Evolutionary conservation across 225 moss, liverwort and hornwort species (phyloP), one percentile per base, ranked within the genome.

Genomic region (Physcomitrellopsis africana): DNA sequence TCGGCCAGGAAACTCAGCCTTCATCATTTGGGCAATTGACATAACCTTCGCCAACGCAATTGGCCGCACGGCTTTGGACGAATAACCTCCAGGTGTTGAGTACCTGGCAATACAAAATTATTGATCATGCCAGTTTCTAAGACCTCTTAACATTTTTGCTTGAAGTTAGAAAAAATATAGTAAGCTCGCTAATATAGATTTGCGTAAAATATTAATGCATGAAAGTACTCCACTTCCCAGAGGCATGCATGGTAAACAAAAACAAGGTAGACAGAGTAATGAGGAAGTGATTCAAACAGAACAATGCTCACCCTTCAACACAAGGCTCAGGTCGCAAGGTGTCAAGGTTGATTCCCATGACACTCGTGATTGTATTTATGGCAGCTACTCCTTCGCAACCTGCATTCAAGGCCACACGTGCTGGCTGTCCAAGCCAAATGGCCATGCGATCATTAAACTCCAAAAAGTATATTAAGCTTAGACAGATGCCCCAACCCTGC

Each of bases 291-390:
- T 51, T 22, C 9, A 18, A 63, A 2, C 42, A 63, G 23, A 42
- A 41, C 42, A 15, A 63, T 52, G 43, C 69, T 46, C 59, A 58
- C 55, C 76, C 93, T 70, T 93, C 89, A 47, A 93, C 91, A 53
- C 90, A 85, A 64, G 93, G 91, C 57, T 93, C 93, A 12, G 91
- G 93, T 9, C 89, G 87, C 55, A 91, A 69, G 6, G 93, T 91
- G 46, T 89, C 81, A 47, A 93, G 87, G 72, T 93, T 93, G 41
- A 93, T 90, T 66, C 94, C 96, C 96, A 94, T 96, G 69, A 96
- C 91, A 84, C 96, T 96, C 51, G 87, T 94, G 58, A 96, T 94
- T n/a, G 96, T 94, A 76, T 96, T 96, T 82, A 96, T 96, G 79
- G 96, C 96, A 37, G 94, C 78, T n/a, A 96, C 63, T 65, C 96